phyloP scores from a whole-genome alignment of 805 yeast species.

The Lachancea fermentati region DNA sequence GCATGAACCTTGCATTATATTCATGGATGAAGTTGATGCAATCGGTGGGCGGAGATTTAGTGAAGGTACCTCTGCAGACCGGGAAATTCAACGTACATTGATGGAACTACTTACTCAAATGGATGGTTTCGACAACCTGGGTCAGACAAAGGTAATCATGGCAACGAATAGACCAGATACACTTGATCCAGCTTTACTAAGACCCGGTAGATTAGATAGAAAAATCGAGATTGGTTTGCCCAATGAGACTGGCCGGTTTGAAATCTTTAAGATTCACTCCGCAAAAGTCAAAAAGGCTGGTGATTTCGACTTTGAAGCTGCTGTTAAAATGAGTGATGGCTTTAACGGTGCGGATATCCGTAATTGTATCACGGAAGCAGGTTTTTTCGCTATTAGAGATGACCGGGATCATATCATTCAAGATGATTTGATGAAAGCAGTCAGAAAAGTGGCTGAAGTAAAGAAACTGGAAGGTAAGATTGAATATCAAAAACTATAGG shows the following conservation, averaged over 20 bases:
- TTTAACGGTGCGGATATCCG: constrained; percentile 98
- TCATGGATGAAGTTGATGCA: constrained; percentile 98
- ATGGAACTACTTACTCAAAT: constrained; percentile 96
- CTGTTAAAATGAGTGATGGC: constrained; percentile 97
- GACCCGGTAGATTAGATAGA: constrained; percentile 97
- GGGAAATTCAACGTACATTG: constrained; percentile 95
- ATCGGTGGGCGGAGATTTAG: constrained; percentile 97
- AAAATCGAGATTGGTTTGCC: constrained; percentile 94
- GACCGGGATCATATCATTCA: constrained; percentile 93
- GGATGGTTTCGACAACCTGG: constrained; percentile 97
- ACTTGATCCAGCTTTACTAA: constrained; percentile 89
- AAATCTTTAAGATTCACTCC: constrained; percentile 90
- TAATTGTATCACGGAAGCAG: constrained; percentile 97
- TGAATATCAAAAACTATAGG: constrained; percentile 84
- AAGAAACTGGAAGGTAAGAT: constrained; percentile 95
- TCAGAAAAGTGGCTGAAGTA: constrained; percentile 92
- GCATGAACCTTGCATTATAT: constrained; percentile 96
- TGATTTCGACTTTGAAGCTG: constrained; percentile 94
- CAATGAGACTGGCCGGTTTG: constrained; percentile 91
- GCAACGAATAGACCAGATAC: constrained; percentile 99
- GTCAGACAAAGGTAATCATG: constrained; percentile 96
- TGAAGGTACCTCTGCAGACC: constrained; percentile 97
- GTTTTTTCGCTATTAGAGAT: constrained; percentile 95
- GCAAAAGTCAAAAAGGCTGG: constrained; percentile 82
- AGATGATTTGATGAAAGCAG: constrained; percentile 95